These are phyloP conservation scores for Paramecium pentaurelia DNA, from an alignment of 73 alveolate genomes.

Conservation along the genomic window DNA sequence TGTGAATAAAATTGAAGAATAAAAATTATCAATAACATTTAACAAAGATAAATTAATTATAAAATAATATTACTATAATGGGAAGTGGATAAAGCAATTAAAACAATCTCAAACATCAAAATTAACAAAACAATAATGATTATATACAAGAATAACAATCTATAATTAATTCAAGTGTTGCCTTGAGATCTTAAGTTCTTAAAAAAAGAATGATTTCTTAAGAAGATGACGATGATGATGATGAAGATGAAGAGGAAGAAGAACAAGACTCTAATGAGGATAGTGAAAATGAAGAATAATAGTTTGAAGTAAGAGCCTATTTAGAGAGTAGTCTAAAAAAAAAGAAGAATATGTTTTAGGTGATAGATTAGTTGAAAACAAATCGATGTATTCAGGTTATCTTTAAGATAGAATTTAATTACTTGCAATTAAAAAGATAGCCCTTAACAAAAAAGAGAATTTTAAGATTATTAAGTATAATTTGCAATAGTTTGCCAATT, in stretches of 20 bases:
- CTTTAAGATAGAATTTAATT: neutral
- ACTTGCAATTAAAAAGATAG: neutral
- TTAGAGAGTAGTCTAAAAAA: neutral
- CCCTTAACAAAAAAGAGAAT: neutral
- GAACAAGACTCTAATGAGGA: neutral
- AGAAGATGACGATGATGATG: neutral
- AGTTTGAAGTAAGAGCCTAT: neutral
- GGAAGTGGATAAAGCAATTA: neutral
- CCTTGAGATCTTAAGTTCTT: neutral
- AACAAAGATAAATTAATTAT: neutral
- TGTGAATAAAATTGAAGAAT: neutral
- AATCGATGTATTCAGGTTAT: neutral
- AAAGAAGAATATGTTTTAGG: neutral
- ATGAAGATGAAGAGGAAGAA: neutral
- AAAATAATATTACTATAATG: neutral
- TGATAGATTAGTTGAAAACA: neutral
- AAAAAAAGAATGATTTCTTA: neutral
- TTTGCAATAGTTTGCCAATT: neutral
- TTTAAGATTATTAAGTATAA: neutral
- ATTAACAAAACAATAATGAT: too few relatives aligned
- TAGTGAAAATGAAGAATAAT: neutral
- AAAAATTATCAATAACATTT: too few relatives aligned
- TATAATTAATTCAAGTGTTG: neutral
- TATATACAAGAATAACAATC: neutral
- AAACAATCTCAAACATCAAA: neutral